phyloP scores from a whole-genome alignment of 768 basidiomycete genomes.

The Coprinopsis strossmayeri region DNA sequence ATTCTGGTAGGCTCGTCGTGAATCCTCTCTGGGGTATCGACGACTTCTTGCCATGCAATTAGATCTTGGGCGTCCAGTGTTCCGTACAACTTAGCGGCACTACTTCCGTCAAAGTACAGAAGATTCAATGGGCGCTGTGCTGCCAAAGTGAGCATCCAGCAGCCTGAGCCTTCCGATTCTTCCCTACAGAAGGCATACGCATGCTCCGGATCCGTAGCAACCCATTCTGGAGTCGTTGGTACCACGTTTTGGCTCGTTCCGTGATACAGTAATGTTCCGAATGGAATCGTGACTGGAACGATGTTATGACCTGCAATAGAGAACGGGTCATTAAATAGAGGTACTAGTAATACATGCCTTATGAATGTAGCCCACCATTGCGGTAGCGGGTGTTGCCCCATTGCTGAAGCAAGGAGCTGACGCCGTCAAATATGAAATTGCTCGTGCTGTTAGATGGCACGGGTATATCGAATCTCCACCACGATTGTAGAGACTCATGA shows the following conservation, averaged over 20 bases:
- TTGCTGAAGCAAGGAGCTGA: conserved; percentile 27
- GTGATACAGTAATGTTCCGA: conserved; percentile 6
- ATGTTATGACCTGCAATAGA: conserved; percentile 7
- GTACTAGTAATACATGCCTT: neutral
- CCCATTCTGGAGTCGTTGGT: conserved; percentile 29
- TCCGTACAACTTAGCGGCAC: conserved; percentile 39
- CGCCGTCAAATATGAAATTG: conserved; percentile 28
- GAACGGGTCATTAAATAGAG: neutral
- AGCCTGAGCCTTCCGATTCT: conserved; percentile 14
- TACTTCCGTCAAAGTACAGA: conserved; percentile 48
- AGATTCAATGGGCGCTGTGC: conserved; percentile 34
- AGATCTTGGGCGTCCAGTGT: conserved; percentile 43
- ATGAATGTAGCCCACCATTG: conserved; percentile 19
- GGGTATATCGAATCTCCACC: conserved; percentile 10
- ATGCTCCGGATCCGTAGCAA: conserved; percentile 33
- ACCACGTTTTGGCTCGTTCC: conserved; percentile 1
- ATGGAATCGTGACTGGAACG: conserved; percentile 7
- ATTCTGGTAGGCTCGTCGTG: too few species aligned
- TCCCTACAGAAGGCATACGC: conserved; percentile 30
- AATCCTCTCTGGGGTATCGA: conserved; percentile 16
- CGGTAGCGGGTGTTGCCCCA: conserved; percentile 32
- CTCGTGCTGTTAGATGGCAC: conserved; percentile 18
- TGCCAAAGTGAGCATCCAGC: conserved; percentile 36
- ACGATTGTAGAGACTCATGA: too few species aligned
- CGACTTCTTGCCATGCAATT: conserved; percentile 32